Conservation (phyloP, 208 protist genomes). For the Naegleria gruberi region DNA sequence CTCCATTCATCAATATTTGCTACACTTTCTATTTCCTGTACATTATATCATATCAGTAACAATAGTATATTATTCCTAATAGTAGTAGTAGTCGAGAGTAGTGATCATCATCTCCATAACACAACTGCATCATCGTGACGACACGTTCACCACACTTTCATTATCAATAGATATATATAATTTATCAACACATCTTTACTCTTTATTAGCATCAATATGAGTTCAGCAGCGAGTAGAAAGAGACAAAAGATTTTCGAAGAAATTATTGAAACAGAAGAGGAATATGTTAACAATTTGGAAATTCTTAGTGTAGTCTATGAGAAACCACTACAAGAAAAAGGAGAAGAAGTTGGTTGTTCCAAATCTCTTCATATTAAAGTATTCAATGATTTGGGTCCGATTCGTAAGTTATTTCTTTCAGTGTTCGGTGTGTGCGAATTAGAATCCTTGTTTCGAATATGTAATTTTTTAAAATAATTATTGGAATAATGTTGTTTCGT, state of each 20-base stretch:
- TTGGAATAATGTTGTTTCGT: too few species aligned
- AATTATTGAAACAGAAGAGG: not conserved
- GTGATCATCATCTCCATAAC: too few species aligned
- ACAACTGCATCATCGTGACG: too few species aligned
- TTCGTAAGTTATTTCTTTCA: not conserved
- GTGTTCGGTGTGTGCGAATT: not conserved
- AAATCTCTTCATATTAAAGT: not conserved
- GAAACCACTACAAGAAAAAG: not conserved
- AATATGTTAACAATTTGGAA: not conserved
- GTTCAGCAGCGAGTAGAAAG: not conserved
- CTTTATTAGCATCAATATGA: not conserved
- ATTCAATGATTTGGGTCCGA: not conserved
- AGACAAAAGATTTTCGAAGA: constrained; percentile 1
- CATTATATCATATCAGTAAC: too few species aligned
- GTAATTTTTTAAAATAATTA: too few species aligned
- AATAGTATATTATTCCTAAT: too few species aligned
- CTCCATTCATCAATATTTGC: too few species aligned
- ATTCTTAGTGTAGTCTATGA: not conserved
- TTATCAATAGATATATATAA: too few species aligned
- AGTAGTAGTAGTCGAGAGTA: too few species aligned
- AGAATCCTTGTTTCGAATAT: not conserved
- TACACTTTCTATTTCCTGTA: too few species aligned
- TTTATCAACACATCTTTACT: too few species aligned
- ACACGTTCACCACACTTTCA: too few species aligned
- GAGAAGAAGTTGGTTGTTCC: not conserved